Evolutionary conservation across 345 rosid genomes (phyloP).

Genomic region (Eucalyptus coolabah): DNA sequence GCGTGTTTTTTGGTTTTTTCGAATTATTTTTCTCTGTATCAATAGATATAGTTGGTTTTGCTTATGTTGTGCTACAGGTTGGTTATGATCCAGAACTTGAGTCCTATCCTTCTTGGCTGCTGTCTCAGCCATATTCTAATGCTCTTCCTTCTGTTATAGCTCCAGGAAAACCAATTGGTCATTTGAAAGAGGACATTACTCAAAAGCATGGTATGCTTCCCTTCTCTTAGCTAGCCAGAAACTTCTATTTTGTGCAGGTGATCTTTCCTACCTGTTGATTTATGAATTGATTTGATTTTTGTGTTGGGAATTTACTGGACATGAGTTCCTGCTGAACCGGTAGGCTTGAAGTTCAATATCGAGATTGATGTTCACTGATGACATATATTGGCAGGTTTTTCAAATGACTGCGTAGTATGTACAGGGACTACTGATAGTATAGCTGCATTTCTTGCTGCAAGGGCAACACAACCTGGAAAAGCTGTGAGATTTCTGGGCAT

Average conservation of each 20-base stretch:
- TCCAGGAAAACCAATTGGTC: slow-evolving; percentile 68
- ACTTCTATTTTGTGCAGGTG: background rate
- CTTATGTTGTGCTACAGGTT: slow-evolving; percentile 28
- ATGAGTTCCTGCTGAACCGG: background rate
- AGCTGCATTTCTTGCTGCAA: slow-evolving; percentile 95
- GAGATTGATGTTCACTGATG: background rate
- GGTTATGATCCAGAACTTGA: slow-evolving; percentile 92
- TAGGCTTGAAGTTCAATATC: background rate
- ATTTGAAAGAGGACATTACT: slow-evolving; percentile 43
- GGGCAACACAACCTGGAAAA: slow-evolving; percentile 72
- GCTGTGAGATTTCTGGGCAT: slow-evolving; percentile 37
- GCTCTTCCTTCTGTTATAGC: slow-evolving; percentile 64
- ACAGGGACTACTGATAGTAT: slow-evolving; percentile 92
- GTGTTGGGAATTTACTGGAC: background rate
- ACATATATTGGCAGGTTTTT: slow-evolving; percentile 45
- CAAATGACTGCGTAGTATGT: slow-evolving; percentile 61
- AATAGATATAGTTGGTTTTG: background rate
- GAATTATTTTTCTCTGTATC: background rate
- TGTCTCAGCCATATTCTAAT: slow-evolving; percentile 64
- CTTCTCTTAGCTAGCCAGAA: background rate
- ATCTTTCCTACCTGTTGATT: background rate
- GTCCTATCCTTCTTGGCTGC: slow-evolving; percentile 79
- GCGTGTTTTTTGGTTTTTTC: background rate
- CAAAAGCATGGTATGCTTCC: slow-evolving; percentile 32
- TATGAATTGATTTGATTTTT: background rate